These are phyloP conservation scores for Dissophora globulifera DNA, from an alignment of 192 early-diverging fungal genomes.

Conservation along the genomic window DNA sequence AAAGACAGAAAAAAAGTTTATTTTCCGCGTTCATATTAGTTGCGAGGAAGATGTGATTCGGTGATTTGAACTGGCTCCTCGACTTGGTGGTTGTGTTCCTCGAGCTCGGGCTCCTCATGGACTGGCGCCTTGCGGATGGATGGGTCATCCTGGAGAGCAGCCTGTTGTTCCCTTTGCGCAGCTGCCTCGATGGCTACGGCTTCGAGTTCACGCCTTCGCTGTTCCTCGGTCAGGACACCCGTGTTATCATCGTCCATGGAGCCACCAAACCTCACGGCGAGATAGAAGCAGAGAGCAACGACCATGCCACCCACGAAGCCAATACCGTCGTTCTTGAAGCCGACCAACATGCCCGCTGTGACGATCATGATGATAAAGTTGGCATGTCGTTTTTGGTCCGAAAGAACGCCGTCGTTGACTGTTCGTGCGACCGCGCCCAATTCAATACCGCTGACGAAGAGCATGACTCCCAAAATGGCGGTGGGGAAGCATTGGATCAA, in stretches of 20 bases:
- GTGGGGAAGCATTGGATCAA: constrained; percentile 79
- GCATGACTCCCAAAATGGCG: constrained; percentile 87
- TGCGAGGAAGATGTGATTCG: neutral
- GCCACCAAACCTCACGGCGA: constrained; percentile 7
- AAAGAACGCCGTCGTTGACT: constrained; percentile 61
- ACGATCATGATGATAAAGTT: constrained; percentile 78
- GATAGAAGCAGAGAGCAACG: constrained; percentile 30
- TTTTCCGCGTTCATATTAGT: constrained; percentile 5
- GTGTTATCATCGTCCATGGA: constrained; percentile 37
- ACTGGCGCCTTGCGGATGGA: constrained; percentile 20
- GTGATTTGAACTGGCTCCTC: neutral
- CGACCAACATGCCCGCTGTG: constrained; percentile 76
- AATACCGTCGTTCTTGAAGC: constrained; percentile 85
- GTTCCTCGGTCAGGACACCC: constrained; percentile 12
- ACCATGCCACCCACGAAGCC: constrained; percentile 78
- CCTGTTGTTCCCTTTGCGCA: neutral
- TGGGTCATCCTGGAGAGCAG: neutral
- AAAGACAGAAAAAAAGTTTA: too few relatives aligned
- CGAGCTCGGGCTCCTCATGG: constrained; percentile 2
- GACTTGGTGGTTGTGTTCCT: too few relatives aligned
- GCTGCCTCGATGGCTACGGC: neutral
- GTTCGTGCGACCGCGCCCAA: constrained; percentile 68
- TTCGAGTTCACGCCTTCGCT: neutral
- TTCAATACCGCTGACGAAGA: constrained; percentile 86
- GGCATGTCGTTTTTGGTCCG: constrained; percentile 55